Evolutionary conservation across 2,329 filamentous ascomycete species (phyloP).

Genomic region (Hawksworthiomyces lignivorus): DNA sequence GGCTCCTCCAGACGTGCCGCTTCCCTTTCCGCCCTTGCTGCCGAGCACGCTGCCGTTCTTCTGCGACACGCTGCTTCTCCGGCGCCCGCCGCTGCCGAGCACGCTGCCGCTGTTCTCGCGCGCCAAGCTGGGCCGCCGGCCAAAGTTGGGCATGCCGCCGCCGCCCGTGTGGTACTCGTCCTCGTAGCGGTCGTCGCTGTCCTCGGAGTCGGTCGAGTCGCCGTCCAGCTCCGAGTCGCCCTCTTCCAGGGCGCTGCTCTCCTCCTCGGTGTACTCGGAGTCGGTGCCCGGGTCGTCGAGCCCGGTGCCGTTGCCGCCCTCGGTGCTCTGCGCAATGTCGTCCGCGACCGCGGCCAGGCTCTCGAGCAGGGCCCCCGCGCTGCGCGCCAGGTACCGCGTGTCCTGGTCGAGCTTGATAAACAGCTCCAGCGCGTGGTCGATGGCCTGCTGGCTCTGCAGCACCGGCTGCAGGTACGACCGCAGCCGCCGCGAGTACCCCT

Average conservation of each 20-base stretch:
- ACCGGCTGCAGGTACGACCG: slow-evolving; percentile 12
- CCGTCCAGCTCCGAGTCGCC: slow-evolving; percentile 4
- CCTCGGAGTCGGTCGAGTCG: slow-evolving; percentile 1
- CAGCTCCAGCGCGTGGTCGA: slow-evolving; percentile 14
- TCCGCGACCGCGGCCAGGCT: slow-evolving; percentile 13
- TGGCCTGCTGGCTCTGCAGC: slow-evolving; percentile 12
- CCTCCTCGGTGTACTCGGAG: slow-evolving; percentile 8
- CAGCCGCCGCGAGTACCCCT: slow-evolving; percentile 13
- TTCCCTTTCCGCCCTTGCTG: neutral
- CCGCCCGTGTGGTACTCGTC: neutral
- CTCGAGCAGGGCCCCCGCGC: slow-evolving; percentile 12
- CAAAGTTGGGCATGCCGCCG: neutral
- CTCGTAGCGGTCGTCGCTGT: no score
- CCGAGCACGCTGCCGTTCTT: neutral
- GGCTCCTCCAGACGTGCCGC: neutral
- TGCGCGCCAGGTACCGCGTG: slow-evolving; percentile 13
- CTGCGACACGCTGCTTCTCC: slow-evolving; percentile 9
- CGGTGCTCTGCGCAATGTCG: slow-evolving; percentile 2
- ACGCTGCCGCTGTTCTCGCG: neutral
- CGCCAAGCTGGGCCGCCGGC: slow-evolving; percentile 2
- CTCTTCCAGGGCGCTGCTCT: slow-evolving; percentile 10
- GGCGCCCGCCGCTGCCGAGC: neutral
- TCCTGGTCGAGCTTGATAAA: slow-evolving; percentile 16
- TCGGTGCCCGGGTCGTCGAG: slow-evolving; percentile 10
- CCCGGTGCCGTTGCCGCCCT: slow-evolving; percentile 5